Evolutionary conservation across 139 green algal species (phyloP), one percentile per base, ranked within the genome.

Genomic region (Pseudopediastrum boryanum): DNA sequence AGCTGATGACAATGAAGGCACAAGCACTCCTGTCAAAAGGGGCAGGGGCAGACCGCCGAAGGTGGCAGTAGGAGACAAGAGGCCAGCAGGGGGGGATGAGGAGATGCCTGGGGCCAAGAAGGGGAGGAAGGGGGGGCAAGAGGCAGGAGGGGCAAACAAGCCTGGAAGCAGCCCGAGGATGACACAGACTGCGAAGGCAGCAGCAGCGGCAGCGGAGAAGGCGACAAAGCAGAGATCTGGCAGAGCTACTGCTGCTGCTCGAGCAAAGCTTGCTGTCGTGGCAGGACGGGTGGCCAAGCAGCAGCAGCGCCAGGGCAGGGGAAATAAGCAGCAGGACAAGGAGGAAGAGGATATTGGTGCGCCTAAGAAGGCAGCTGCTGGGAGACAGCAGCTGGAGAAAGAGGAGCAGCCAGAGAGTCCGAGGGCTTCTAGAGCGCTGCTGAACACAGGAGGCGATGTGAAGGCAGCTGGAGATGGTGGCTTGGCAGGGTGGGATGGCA

Each of bases 311-410:
- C 64, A 41, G 38, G 70, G 43, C 35, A 54, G 31, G 52, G 66
- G 6, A 66, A 51, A n/a, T n/a, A n/a, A 78, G 71, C 71, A 78
- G 51, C 71, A 33, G 71, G 29, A 78, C 33, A 1, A 68, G n/a
- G n/a, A n/a, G n/a, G n/a, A n/a, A n/a, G 46, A 42, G 21, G 46
- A n/a, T 2, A 23, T 0, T 23, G 61, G 8, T 70, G 61, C 61
- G 43, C 35, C 61, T 66, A 31, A 13, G 29, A 1, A 19, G 35
- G 23, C 36, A 58, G 35, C 66, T 29, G 68, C 43, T 29, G 68
- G 31, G 38, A 44, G 23, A n/a, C 68, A 25, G 35, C 54, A 52
- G 44, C 21, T 21, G 38, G 19, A 16, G 66, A 6, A n/a, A 41
- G 6, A 5, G 74, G 61, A 72, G 51, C 52, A 27, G 33, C 74